Percentiles rank a stretch among this genome's conserved stretches.
phyloP scores from a whole-genome alignment of 257 asterid species.

The Solanum paucissectum region DNA sequence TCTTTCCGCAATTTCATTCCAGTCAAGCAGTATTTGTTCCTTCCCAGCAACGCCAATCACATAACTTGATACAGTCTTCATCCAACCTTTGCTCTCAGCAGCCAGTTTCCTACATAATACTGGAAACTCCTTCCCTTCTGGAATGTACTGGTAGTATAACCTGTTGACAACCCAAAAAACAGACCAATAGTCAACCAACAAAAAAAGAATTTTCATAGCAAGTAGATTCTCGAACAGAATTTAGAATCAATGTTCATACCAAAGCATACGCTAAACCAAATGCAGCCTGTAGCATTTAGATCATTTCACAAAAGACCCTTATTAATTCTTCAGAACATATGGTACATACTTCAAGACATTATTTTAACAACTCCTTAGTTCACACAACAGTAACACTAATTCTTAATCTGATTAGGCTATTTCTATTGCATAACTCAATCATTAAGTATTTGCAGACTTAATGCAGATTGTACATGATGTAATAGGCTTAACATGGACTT shows the following conservation, averaged over 20 bases:
- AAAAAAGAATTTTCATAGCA: background rate
- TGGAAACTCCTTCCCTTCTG: conserved; percentile 92
- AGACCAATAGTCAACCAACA: background rate
- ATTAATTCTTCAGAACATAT: background rate
- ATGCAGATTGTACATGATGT: background rate
- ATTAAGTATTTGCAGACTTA: background rate
- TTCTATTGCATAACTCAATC: background rate
- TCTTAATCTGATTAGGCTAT: background rate
- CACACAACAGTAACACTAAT: background rate
- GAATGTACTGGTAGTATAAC: conserved; percentile 78
- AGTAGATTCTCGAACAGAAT: background rate
- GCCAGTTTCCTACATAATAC: conserved; percentile 62
- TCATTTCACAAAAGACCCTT: background rate
- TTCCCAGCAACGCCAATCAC: conserved; percentile 23
- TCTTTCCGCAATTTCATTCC: conserved; percentile 82
- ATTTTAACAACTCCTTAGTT: background rate
- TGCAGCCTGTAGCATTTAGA: background rate
- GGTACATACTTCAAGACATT: background rate
- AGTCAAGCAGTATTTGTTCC: conserved; percentile 76
- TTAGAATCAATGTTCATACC: background rate
- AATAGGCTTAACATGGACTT: background rate
- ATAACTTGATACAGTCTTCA: conserved; percentile 20
- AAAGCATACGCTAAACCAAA: background rate
- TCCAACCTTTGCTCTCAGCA: conserved; percentile 38
- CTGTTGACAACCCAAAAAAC: conserved; percentile 21